A percentile compares a stretch with the other conserved stretches of the same genome.
phyloP scores from a whole-genome alignment of 2,329 filamentous ascomycete species.

The Cercospora sojina region DNA sequence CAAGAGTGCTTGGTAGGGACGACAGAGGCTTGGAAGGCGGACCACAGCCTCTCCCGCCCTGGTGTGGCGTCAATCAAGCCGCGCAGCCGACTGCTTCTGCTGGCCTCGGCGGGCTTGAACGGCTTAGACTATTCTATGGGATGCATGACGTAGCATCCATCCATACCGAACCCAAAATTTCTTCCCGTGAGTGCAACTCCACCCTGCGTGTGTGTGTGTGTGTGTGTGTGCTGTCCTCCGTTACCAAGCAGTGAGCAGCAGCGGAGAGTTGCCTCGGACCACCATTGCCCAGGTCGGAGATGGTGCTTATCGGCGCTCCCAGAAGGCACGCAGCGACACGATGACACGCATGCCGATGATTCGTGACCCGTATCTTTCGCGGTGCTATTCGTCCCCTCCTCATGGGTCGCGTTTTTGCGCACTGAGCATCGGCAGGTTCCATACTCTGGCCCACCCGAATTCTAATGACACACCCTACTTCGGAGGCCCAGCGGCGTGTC shows the following conservation, averaged over 20 bases:
- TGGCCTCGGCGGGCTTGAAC: not conserved
- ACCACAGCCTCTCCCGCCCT: not conserved
- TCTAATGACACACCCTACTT: slow-evolving; percentile 19
- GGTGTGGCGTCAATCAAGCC: not conserved
- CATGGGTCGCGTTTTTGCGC: slow-evolving; percentile 12
- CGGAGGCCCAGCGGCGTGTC: slow-evolving; percentile 2
- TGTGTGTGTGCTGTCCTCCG: not conserved
- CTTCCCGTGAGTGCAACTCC: not conserved
- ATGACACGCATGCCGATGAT: slow-evolving; percentile 3
- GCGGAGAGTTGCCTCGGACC: not conserved
- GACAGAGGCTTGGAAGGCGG: not conserved
- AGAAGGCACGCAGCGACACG: slow-evolving; percentile 2
- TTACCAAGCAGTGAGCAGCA: not conserved
- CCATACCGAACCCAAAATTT: not conserved
- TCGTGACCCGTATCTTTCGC: slow-evolving; percentile 16
- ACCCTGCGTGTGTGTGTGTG: no score
- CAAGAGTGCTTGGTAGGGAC: slow-evolving; percentile 15
- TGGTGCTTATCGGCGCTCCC: slow-evolving; percentile 9
- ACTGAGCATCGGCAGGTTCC: slow-evolving; percentile 15
- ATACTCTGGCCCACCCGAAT: slow-evolving; percentile 6
- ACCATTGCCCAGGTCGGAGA: not conserved
- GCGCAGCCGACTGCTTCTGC: not conserved
- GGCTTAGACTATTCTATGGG: no score
- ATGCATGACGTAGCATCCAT: not conserved
- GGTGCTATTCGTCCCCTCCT: slow-evolving; percentile 12